A percentile compares a stretch with the other conserved stretches of the same genome.
Conservation (phyloP, 208 protist species). For the Leishmania guyanensis region DNA sequence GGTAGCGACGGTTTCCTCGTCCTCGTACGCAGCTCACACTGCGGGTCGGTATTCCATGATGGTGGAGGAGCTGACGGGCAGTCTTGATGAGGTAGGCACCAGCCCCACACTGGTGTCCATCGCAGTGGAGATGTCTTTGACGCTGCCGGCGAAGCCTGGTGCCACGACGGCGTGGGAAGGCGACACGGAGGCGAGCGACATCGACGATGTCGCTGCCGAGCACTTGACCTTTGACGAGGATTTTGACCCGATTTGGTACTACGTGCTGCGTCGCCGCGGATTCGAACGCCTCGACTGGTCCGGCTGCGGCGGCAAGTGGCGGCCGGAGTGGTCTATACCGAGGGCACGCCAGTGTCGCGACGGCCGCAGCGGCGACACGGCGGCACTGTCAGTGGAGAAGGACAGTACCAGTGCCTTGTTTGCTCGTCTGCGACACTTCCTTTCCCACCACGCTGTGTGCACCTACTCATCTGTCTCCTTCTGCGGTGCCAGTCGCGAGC, state of each 20-base stretch:
- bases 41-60: constrained; percentile 45
- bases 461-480: constrained; percentile 71
- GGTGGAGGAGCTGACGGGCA: constrained; percentile 48
- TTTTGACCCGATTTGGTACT: constrained; percentile 81
- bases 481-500: constrained; percentile 43
- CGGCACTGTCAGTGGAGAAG: not conserved
- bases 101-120: constrained; percentile 59
- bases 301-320: constrained; percentile 80
- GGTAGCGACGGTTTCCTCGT: not conserved
- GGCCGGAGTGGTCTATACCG: constrained; percentile 61
- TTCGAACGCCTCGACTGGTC: constrained; percentile 72
- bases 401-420: not conserved
- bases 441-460: constrained; percentile 78
- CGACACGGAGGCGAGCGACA: constrained; percentile 13
- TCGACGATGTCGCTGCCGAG: constrained; percentile 31
- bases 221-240: constrained; percentile 64
- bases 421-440: constrained; percentile 34
- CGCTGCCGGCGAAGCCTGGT: constrained; percentile 8
- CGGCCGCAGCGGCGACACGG: not conserved
- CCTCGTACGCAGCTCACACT: constrained; percentile 13
- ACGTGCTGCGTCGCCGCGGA: constrained; percentile 49
- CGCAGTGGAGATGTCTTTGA: constrained; percentile 37
- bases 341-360: not conserved
- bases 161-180: constrained; percentile 25
- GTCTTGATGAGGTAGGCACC: constrained; percentile 38